Evolutionary conservation across 768 basidiomycete genomes (phyloP).

Genomic region (Russula abietina): DNA sequence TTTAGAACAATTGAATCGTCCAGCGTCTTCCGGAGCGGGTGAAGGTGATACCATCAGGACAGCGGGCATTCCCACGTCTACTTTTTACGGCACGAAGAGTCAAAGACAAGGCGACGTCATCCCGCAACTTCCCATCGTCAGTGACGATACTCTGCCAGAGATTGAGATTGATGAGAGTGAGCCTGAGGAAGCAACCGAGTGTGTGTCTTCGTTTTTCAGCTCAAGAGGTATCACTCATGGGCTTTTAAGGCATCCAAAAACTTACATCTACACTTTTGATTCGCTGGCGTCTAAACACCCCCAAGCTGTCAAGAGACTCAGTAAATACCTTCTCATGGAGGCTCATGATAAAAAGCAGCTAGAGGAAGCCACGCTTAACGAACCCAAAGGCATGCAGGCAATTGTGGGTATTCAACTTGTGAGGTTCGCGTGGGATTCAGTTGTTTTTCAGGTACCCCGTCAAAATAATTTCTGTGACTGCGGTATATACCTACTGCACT

Average conservation of each 20-base stretch:
- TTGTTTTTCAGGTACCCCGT: constrained; percentile 58
- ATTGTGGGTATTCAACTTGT: constrained; percentile 37
- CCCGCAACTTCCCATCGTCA: not conserved
- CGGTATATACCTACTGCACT: constrained; percentile 87
- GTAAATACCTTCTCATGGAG: constrained; percentile 65
- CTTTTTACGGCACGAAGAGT: constrained; percentile 12
- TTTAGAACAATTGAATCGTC: not conserved
- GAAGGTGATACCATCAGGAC: not conserved
- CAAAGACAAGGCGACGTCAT: not conserved
- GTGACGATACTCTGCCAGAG: constrained; percentile 6
- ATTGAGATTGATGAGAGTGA: constrained; percentile 17
- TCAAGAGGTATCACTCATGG: not conserved
- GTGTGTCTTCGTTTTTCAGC: not conserved
- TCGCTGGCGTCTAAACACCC: constrained; percentile 76
- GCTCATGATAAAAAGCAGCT: constrained; percentile 57
- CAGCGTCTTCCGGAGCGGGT: not conserved
- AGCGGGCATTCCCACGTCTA: constrained; percentile 11
- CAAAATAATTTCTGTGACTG: constrained; percentile 93
- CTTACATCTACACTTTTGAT: constrained; percentile 84
- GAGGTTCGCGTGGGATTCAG: not conserved
- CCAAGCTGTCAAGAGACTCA: constrained; percentile 54
- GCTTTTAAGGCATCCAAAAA: constrained; percentile 37
- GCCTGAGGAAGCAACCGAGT: constrained; percentile 9
- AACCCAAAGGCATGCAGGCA: constrained; percentile 44
- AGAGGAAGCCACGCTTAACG: constrained; percentile 32